phyloP scores from a whole-genome alignment of 345 rosid genomes.

The Salix purpurea region DNA sequence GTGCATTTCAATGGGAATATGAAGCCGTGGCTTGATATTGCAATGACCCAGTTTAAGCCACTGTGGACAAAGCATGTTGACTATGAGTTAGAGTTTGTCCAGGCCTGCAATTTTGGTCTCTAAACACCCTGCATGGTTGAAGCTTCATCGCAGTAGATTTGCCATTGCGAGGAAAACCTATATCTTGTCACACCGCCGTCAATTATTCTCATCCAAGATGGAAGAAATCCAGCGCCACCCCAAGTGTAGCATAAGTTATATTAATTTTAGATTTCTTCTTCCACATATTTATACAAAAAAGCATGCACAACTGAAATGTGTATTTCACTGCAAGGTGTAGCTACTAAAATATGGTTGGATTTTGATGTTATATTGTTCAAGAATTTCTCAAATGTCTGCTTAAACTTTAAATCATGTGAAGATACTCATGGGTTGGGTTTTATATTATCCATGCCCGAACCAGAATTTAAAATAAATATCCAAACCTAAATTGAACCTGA shows the following conservation, averaged over 20 bases:
- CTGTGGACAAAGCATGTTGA: conserved; percentile 90
- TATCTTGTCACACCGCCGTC: conserved; percentile 1
- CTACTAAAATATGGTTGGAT: not conserved
- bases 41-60: conserved; percentile 90
- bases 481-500: no score
- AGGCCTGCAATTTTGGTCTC: conserved; percentile 87
- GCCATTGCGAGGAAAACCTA: not conserved
- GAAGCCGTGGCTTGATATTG: conserved; percentile 98
- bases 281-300: not conserved
- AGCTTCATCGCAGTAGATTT: not conserved
- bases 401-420: not conserved
- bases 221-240: not conserved
- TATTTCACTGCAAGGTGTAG: conserved; percentile 5
- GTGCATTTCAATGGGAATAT: conserved; percentile 94
- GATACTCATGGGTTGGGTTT: no score
- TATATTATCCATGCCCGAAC: no score
- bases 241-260: conserved; percentile 4
- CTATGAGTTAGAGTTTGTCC: conserved; percentile 78
- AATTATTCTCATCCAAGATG: not conserved
- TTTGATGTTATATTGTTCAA: not conserved
- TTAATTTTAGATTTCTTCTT: not conserved
- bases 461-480: no score
- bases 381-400: not conserved
- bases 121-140: conserved; percentile 9
- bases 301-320: conserved; percentile 9